Conservation (phyloP, 257 asterid genomes). For the Fraxinus americana region DNA sequence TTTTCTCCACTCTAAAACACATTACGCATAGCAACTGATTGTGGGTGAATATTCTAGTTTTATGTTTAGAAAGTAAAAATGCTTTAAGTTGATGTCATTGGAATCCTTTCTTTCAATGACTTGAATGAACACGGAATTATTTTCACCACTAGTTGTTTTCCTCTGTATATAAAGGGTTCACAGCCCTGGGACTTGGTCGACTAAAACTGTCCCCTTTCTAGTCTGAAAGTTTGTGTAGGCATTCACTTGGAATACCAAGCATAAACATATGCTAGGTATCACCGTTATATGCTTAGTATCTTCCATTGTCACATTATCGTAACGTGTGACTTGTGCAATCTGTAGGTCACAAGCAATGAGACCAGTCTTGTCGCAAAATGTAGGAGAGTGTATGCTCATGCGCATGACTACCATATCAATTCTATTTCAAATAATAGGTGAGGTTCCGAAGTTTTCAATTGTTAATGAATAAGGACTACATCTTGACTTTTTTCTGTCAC, state of each 20-base stretch:
- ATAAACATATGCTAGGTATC: slow-evolving; percentile 10
- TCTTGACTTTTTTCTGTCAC: slow-evolving; percentile 6
- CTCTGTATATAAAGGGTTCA: slow-evolving; percentile 13
- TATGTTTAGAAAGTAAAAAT: slow-evolving; percentile 12
- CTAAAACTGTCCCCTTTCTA: slow-evolving; percentile 3
- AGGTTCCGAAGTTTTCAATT: slow-evolving; percentile 16
- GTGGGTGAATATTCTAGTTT: neutral
- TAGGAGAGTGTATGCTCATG: slow-evolving; percentile 88
- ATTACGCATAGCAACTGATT: neutral
- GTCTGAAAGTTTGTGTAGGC: slow-evolving; percentile 5
- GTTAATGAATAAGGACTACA: slow-evolving; percentile 8
- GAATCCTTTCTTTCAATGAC: neutral
- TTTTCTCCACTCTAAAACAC: neutral
- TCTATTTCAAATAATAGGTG: slow-evolving; percentile 89
- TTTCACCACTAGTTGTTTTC: neutral
- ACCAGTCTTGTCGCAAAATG: slow-evolving; percentile 79
- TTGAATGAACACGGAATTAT: neutral
- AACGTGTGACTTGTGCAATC: slow-evolving; percentile 29
- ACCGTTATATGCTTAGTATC: slow-evolving; percentile 19
- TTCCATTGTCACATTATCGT: slow-evolving; percentile 3
- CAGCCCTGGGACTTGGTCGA: neutral
- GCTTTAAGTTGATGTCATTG: slow-evolving; percentile 16
- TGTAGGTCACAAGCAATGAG: slow-evolving; percentile 77
- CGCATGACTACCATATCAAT: slow-evolving; percentile 89
- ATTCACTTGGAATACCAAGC: slow-evolving; percentile 9